phyloP scores from a whole-genome alignment of 2,329 filamentous ascomycete species.

The Colletotrichum filicis region DNA sequence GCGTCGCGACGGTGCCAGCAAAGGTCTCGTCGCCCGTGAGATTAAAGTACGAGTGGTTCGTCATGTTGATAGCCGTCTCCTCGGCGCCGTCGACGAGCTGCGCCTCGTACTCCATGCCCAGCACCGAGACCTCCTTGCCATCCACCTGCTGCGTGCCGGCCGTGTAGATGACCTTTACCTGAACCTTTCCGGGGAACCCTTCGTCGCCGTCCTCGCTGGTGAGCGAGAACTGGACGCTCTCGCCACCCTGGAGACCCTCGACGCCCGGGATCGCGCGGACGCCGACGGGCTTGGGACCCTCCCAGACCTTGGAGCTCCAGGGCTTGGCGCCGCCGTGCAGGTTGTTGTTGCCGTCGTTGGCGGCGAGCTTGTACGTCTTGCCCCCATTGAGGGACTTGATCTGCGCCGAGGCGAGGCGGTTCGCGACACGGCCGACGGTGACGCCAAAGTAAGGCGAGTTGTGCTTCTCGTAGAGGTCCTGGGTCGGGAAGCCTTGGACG shows the following conservation, averaged over 20 bases:
- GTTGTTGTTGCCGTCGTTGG: constrained; percentile 83
- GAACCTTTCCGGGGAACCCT: constrained; percentile 88
- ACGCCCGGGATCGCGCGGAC: constrained; percentile 60
- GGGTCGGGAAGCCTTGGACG: constrained; percentile 84
- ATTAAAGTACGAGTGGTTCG: constrained; percentile 91
- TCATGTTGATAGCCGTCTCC: constrained; percentile 94
- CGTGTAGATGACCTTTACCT: constrained; percentile 82
- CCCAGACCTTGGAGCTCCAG: constrained; percentile 85
- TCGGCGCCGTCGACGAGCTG: constrained; percentile 78
- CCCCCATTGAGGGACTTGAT: constrained; percentile 77
- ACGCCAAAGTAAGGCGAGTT: constrained; percentile 89
- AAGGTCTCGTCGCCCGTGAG: constrained; percentile 64
- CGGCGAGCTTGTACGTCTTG: constrained; percentile 74
- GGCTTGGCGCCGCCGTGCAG: constrained; percentile 79
- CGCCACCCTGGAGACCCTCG: constrained; percentile 66
- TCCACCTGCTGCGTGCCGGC: constrained; percentile 73
- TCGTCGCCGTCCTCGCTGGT: constrained; percentile 85
- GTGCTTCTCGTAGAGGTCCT: constrained; percentile 79
- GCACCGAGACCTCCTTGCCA: constrained; percentile 73
- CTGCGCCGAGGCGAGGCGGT: constrained; percentile 79
- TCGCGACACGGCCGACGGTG: constrained; percentile 88
- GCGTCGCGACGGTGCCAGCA: constrained; percentile 72
- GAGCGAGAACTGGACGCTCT: constrained; percentile 74
- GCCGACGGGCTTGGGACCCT: constrained; percentile 75
- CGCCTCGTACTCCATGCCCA: constrained; percentile 92